phyloP scores from a whole-genome alignment of 257 asterid species.

The Leonotis leonurus region DNA sequence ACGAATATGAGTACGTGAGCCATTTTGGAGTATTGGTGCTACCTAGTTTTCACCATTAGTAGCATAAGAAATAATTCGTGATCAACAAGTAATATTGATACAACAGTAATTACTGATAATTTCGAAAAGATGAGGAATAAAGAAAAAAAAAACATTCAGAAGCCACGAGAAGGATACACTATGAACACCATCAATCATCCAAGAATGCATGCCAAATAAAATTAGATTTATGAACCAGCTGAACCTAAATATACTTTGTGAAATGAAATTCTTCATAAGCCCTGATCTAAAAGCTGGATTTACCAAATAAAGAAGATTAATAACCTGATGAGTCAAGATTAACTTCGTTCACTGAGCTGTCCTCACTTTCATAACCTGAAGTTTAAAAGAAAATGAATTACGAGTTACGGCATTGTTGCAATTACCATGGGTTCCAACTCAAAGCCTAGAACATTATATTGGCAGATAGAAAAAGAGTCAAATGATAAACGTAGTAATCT shows the following conservation, averaged over 20 bases:
- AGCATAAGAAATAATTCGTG: neutral
- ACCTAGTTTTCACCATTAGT: neutral
- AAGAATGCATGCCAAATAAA: neutral
- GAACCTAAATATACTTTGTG: neutral
- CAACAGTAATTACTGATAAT: neutral
- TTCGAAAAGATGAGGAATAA: neutral
- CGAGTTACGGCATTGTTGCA: neutral
- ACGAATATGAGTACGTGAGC: too few species aligned
- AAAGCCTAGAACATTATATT: neutral
- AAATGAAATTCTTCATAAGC: neutral
- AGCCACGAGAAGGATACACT: neutral
- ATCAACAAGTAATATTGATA: neutral
- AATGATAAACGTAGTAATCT: neutral
- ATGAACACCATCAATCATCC: neutral
- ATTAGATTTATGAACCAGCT: neutral
- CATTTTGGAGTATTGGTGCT: too few species aligned
- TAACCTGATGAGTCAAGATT: conserved; percentile 87
- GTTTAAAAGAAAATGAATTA: neutral
- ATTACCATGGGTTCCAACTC: neutral
- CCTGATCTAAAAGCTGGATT: neutral
- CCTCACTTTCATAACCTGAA: conserved; percentile 91
- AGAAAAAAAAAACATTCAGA: neutral
- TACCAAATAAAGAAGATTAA: neutral
- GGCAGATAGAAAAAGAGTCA: neutral
- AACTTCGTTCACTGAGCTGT: conserved; percentile 71